A percentile compares a stretch with the other conserved stretches of the same genome.
Evolutionary conservation across 2,329 filamentous ascomycete species (phyloP).

Genomic region (Fusarium mangiferae): DNA sequence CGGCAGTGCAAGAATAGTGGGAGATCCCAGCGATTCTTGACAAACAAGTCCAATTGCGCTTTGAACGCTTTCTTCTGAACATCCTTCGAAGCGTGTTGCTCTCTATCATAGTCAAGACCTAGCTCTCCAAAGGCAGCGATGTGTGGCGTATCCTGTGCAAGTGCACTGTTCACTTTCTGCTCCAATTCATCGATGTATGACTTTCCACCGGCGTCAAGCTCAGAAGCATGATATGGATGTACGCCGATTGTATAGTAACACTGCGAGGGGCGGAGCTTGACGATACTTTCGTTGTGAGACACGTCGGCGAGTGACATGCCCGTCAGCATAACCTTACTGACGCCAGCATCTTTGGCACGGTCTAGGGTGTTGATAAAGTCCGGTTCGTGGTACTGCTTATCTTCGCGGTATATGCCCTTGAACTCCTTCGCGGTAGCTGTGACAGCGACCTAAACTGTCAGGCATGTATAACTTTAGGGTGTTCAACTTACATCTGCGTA

Average conservation of each 20-base stretch:
- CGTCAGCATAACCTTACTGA: conserved; percentile 54
- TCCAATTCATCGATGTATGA: conserved; percentile 38
- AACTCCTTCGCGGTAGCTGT: conserved; percentile 57
- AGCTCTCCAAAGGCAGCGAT: conserved; percentile 61
- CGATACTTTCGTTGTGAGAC: conserved; percentile 43
- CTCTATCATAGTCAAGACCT: conserved; percentile 61
- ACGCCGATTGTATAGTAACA: conserved; percentile 60
- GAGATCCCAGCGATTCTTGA: conserved; percentile 39
- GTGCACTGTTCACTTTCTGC: conserved; percentile 38
- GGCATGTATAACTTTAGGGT: neutral
- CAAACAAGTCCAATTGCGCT: conserved; percentile 41
- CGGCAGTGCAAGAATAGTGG: conserved; percentile 43
- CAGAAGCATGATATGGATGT: conserved; percentile 61
- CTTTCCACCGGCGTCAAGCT: conserved; percentile 50
- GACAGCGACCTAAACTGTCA: conserved; percentile 48
- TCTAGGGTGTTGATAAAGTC: conserved; percentile 57
- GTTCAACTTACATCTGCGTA: conserved; percentile 39
- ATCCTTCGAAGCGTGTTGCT: conserved; percentile 54
- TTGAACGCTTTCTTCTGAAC: conserved; percentile 40
- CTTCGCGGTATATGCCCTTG: conserved; percentile 59
- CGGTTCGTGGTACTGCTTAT: conserved; percentile 58
- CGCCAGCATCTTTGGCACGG: conserved; percentile 53
- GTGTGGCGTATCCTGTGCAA: conserved; percentile 41
- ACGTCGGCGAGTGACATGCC: conserved; percentile 52
- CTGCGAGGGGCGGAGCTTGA: conserved; percentile 42